Conservation (phyloP, 371 early-diverging fungal species). For the Basidiobolus meristosporus region DNA sequence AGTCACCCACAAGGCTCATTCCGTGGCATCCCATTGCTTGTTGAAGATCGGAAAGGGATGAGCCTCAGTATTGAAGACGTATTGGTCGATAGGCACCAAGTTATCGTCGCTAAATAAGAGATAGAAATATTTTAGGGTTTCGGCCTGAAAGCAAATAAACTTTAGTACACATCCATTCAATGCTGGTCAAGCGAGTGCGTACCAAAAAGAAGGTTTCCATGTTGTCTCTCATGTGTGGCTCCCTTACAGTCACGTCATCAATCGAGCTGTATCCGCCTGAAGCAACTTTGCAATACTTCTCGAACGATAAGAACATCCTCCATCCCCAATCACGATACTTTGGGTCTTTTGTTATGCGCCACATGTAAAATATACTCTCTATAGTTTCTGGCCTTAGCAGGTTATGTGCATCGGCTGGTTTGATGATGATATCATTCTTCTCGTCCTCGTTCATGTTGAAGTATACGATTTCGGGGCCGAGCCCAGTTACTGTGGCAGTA, state of each 20-base stretch:
- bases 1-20: no score
- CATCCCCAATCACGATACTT: conserved; percentile 79
- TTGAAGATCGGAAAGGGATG: conserved; percentile 57
- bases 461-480: conserved; percentile 65
- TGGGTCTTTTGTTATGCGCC: conserved; percentile 61
- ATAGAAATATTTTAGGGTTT: conserved; percentile 90
- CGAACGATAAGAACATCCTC: conserved; percentile 68
- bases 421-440: conserved; percentile 35
- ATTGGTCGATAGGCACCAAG: conserved; percentile 57
- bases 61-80: conserved; percentile 79
- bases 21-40: no score
- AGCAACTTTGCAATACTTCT: conserved; percentile 17
- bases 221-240: conserved; percentile 30
- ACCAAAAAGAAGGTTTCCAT: conserved; percentile 62
- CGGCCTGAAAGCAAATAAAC: conserved; percentile 37
- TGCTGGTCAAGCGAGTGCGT: conserved; percentile 4
- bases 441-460: conserved; percentile 6
- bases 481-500: conserved; percentile 44
- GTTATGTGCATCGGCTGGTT: conserved; percentile 37
- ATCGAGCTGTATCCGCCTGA: conserved; percentile 50
- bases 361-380: conserved; percentile 71
- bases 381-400: conserved; percentile 75
- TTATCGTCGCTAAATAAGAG: conserved; percentile 52
- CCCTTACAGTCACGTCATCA: conserved; percentile 35
- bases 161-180: neutral